Base-by-base conservation (phyloP, 139 green algal species). In the Chlorokybus atmophyticus region DNA sequence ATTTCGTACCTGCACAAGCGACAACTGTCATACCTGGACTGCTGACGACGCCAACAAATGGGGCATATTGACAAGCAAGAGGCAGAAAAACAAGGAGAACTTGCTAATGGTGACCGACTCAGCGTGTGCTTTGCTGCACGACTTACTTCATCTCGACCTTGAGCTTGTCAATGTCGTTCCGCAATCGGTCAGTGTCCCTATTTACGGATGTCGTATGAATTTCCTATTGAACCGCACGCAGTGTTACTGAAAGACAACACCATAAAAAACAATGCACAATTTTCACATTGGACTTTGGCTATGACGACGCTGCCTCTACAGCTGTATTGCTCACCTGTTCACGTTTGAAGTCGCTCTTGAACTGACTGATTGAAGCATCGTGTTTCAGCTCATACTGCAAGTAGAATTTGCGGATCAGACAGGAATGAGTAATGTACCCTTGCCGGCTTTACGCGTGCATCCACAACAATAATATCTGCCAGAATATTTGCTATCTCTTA, bases 81-180 rank as follows among this genome's bases (percentile, higher is more conserved):
- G 23, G 41, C 14, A 49, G 8, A 24, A 58, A 58, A 26, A 23
- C 42, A 24, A 7, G 17, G 14, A 17, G 59, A 4, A 26, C 5
- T 28, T 21, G 35, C 23, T 30, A 10, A n/a, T 39, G 27, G 24
- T 40, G 8, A 50, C 24, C 5, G 29, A 64, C 30, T 19, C 14
- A 38, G 24, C 17, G 24, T 28, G 23, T 21, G 25, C 30, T n/a
- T n/a, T 21, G 21, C n/a, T 26, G 2, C 28, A 32, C 24, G 29
- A 47, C 67, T 52, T 57, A 85, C 75, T 74, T 79, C 47, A 93
- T 77, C 67, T 95, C 87, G 17, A 68, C 68, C n/a, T 78, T 64
- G 44, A 93, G 80, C 50, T 91, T 94, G 26, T 94, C 87, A n/a
- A 94, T 55, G 58, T 80, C 83, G 17, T 63, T 77, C 52, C 83